These are phyloP conservation scores for Alternaria arbusti DNA, from an alignment of 2,329 filamentous ascomycete genomes.

Conservation along the genomic window DNA sequence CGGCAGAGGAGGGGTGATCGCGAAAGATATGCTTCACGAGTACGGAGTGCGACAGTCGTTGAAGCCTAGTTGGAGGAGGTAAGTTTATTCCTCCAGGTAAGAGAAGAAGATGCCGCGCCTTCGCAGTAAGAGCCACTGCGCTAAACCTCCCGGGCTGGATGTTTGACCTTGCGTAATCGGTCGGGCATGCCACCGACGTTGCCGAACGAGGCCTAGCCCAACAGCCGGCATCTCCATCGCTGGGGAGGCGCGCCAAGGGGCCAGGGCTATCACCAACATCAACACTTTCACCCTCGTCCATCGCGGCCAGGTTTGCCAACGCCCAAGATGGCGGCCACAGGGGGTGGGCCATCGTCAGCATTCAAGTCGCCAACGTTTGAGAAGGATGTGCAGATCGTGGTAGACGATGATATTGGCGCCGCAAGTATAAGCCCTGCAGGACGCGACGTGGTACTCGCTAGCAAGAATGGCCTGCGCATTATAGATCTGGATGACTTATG, in stretches of 20 bases:
- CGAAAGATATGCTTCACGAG: neutral
- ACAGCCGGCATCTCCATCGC: conserved; percentile 4
- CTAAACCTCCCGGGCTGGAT: conserved; percentile 8
- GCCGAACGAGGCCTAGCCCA: neutral
- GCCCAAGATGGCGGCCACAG: conserved; percentile 27
- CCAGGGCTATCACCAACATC: conserved; percentile 14
- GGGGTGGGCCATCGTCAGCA: conserved; percentile 56
- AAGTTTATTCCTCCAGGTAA: neutral
- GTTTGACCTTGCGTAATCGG: conserved; percentile 12
- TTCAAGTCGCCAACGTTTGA: conserved; percentile 76
- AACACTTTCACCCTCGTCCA: conserved; percentile 2
- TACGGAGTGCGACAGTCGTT: neutral
- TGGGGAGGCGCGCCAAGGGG: neutral
- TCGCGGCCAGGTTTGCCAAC: neutral
- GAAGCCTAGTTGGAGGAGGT: neutral
- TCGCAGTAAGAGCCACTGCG: conserved; percentile 3
- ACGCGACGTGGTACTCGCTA: conserved; percentile 85
- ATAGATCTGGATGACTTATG: conserved; percentile 92
- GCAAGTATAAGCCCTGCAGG: conserved; percentile 93
- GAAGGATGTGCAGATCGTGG: no score
- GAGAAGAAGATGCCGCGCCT: neutral
- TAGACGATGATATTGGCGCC: conserved; percentile 79
- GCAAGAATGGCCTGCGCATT: conserved; percentile 84
- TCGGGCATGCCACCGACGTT: neutral
- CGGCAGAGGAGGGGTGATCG: neutral